Conservation (phyloP, 257 asterid species). For the Galeopsis tetrahit region DNA sequence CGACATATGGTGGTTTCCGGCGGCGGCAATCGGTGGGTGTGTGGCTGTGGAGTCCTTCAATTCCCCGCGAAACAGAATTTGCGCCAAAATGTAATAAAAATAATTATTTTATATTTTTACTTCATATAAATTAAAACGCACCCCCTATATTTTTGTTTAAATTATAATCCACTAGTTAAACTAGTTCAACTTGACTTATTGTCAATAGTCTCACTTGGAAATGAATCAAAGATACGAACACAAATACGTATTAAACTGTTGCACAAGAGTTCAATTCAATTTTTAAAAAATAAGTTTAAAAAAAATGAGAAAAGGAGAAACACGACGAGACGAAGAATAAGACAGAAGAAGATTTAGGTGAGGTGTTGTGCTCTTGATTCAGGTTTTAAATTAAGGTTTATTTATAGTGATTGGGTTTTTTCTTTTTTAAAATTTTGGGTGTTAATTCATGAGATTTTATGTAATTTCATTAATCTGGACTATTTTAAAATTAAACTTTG, state of each 20-base stretch:
- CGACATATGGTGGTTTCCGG: conserved; percentile 21
- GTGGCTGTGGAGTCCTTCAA: conserved; percentile 19
- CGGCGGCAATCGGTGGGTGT: conserved; percentile 31
- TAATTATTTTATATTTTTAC: not conserved
- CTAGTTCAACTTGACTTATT: not conserved
- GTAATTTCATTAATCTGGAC: not conserved
- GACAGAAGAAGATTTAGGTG: not conserved
- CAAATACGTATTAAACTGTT: too few relatives aligned
- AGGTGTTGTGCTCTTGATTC: too few relatives aligned
- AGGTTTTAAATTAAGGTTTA: not conserved
- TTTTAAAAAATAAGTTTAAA: not conserved
- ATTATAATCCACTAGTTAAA: not conserved
- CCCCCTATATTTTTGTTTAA: not conserved
- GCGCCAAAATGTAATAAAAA: conserved; percentile 34
- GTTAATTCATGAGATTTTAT: not conserved
- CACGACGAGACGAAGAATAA: not conserved
- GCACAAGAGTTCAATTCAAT: too few relatives aligned
- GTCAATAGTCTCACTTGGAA: not conserved
- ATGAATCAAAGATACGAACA: not conserved
- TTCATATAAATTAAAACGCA: not conserved
- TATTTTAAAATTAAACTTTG: not conserved
- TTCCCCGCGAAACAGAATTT: conserved; percentile 37
- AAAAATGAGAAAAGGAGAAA: not conserved
- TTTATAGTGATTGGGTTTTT: not conserved
- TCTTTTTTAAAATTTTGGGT: not conserved